Evolutionary conservation across 345 rosid genomes (phyloP).

Genomic region (Eucalyptus curtisii): DNA sequence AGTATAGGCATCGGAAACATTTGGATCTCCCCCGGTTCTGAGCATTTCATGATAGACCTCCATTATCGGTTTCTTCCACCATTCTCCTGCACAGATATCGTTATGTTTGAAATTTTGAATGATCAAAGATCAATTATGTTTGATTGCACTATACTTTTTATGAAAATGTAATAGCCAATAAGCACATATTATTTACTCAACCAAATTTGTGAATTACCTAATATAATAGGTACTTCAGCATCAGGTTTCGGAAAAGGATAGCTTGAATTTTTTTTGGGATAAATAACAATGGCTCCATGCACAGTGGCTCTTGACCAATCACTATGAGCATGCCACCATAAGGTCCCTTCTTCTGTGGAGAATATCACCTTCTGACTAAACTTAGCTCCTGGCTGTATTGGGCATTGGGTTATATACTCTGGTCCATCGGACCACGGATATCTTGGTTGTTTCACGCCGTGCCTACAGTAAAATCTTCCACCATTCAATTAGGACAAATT

Average conservation of each 20-base stretch:
- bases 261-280: slow-evolving; percentile 3
- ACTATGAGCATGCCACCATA: slow-evolving; percentile 14
- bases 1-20: slow-evolving; percentile 11
- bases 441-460: slow-evolving; percentile 26
- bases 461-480: slow-evolving; percentile 4
- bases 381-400: slow-evolving; percentile 10
- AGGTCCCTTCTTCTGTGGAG: slow-evolving; percentile 16
- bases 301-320: slow-evolving; percentile 23
- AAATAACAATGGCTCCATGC: slow-evolving; percentile 21
- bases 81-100: slow-evolving; percentile 11
- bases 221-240: slow-evolving; percentile 14
- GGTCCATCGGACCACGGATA: slow-evolving; percentile 42
- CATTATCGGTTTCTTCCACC: slow-evolving; percentile 24
- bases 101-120: background rate
- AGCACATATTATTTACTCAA: background rate
- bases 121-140: background rate
- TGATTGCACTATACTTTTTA: background rate
- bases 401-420: slow-evolving; percentile 28
- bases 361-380: slow-evolving; percentile 11
- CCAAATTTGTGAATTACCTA: background rate
- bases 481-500: background rate
- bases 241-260: slow-evolving; percentile 20
- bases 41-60: slow-evolving; percentile 2
- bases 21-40: slow-evolving; percentile 8
- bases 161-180: background rate